These are phyloP conservation scores for Coleophoma crateriformis DNA, from an alignment of 2,329 filamentous ascomycete genomes.

Conservation along the genomic window DNA sequence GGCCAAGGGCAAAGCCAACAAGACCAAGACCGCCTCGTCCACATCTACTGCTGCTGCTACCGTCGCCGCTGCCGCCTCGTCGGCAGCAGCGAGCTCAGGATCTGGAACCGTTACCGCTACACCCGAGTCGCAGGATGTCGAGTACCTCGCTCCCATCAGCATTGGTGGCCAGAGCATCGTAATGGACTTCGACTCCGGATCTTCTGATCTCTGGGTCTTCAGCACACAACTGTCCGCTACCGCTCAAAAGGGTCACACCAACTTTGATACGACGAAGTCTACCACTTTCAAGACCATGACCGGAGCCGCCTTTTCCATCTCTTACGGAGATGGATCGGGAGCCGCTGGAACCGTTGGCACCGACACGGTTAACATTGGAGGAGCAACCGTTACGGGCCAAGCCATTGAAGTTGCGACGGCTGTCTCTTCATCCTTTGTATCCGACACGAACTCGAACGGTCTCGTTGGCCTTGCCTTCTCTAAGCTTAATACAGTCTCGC, in stretches of 20 bases:
- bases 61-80: constrained; percentile 14
- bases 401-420: constrained; percentile 27
- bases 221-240: constrained; percentile 22
- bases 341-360: constrained; percentile 29
- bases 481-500: constrained; percentile 27
- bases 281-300: constrained; percentile 18
- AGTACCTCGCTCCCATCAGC: constrained; percentile 20
- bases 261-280: constrained; percentile 24
- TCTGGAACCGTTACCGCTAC: constrained; percentile 58
- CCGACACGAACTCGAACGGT: constrained; percentile 40
- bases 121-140: constrained; percentile 40
- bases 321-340: constrained; percentile 31
- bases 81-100: constrained; percentile 22
- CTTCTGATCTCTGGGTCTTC: constrained; percentile 31
- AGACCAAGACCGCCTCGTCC: too few relatives aligned
- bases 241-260: constrained; percentile 22
- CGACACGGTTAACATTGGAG: constrained; percentile 28
- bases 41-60: neutral
- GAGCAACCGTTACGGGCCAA: constrained; percentile 25
- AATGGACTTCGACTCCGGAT: constrained; percentile 28
- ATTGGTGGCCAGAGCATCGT: constrained; percentile 25
- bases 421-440: constrained; percentile 26
- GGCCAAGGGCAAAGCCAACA: too few relatives aligned
- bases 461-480: constrained; percentile 53
- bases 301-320: constrained; percentile 26